These are phyloP conservation scores for Pleurotus platypus DNA, from an alignment of 768 basidiomycete genomes.

Conservation along the genomic window DNA sequence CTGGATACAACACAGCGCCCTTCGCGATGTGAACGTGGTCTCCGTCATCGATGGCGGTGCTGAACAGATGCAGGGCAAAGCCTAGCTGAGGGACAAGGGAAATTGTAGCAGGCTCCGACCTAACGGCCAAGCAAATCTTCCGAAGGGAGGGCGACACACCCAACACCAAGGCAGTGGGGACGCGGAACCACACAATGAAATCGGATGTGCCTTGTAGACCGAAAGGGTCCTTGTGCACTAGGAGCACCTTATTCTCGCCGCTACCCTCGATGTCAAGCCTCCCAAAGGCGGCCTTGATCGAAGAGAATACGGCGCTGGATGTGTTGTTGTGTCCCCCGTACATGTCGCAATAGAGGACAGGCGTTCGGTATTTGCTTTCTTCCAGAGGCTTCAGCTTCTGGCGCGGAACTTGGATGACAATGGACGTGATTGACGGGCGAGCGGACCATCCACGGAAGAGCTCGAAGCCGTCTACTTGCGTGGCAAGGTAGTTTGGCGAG, in stretches of 20 bases:
- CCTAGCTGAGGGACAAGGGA: slow-evolving; percentile 21
- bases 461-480: not conserved
- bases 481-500: not conserved
- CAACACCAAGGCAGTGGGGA: slow-evolving; percentile 23
- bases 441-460: slow-evolving; percentile 28
- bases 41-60: slow-evolving; percentile 22
- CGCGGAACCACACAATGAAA: slow-evolving; percentile 21
- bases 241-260: slow-evolving; percentile 10
- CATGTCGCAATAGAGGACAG: slow-evolving; percentile 21
- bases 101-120: slow-evolving; percentile 16
- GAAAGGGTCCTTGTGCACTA: slow-evolving; percentile 18
- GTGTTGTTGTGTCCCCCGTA: slow-evolving; percentile 11
- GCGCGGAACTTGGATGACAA: slow-evolving; percentile 34
- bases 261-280: slow-evolving; percentile 14
- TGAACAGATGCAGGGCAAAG: slow-evolving; percentile 20
- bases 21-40: slow-evolving; percentile 20
- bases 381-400: slow-evolving; percentile 24
- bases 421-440: slow-evolving; percentile 33
- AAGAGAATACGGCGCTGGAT: slow-evolving; percentile 20
- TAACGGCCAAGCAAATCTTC: slow-evolving; percentile 17
- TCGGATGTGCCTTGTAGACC: slow-evolving; percentile 22
- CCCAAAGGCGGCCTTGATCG: slow-evolving; percentile 21
- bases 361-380: slow-evolving; percentile 17
- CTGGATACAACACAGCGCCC: not conserved
- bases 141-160: slow-evolving; percentile 11